phyloP scores from a whole-genome alignment of 345 rosid species.

The Murraya koenigii region DNA sequence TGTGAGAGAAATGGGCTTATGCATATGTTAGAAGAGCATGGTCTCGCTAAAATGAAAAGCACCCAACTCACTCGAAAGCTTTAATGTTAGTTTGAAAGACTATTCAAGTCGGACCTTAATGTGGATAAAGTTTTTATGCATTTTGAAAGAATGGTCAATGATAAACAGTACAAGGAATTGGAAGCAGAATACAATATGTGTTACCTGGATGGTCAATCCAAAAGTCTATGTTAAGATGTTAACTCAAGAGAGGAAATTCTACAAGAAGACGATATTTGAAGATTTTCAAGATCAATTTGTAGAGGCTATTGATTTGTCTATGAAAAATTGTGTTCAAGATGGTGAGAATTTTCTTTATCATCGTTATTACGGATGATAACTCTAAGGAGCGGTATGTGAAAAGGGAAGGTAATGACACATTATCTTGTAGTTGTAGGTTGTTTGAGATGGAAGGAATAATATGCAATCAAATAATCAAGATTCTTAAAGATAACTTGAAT shows the following conservation, averaged over 20 bases:
- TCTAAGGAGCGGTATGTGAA: background rate
- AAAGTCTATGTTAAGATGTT: background rate
- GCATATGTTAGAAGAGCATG: too few relatives aligned
- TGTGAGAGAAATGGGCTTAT: too few relatives aligned
- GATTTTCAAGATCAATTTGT: background rate
- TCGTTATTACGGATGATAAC: background rate
- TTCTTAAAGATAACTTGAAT: background rate
- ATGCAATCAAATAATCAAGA: background rate
- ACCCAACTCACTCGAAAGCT: too few relatives aligned
- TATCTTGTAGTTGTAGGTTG: background rate
- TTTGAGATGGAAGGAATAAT: background rate
- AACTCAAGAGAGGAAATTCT: background rate
- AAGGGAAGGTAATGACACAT: background rate
- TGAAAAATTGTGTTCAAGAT: background rate
- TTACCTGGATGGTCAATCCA: background rate
- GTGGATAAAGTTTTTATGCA: background rate
- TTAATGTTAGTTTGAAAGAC: background rate
- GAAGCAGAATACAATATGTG: background rate
- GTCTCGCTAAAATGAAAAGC: too few relatives aligned
- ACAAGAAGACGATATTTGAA: background rate
- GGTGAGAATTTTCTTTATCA: background rate
- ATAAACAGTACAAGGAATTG: background rate
- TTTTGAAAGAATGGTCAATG: background rate
- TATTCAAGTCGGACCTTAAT: background rate
- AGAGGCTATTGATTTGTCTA: background rate